These are phyloP conservation scores for Suillus discolor DNA, from an alignment of 768 basidiomycete species.

Conservation along the genomic window DNA sequence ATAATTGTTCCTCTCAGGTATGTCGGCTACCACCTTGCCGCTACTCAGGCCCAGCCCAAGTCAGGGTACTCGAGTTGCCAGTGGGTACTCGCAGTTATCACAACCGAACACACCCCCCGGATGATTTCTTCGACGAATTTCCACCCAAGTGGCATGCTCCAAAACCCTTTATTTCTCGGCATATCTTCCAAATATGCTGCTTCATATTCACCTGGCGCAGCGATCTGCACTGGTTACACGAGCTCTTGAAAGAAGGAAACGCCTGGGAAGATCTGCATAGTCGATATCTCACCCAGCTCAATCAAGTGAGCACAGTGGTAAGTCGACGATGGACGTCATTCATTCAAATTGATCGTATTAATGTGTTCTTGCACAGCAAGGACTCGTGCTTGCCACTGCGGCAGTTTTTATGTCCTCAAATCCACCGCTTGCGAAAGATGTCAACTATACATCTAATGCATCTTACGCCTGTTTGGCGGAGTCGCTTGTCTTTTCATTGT, in stretches of 20 bases:
- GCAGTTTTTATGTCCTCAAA: neutral
- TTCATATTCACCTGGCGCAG: neutral
- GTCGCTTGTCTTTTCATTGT: neutral
- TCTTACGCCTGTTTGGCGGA: neutral
- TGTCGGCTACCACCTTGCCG: neutral
- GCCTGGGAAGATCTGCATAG: neutral
- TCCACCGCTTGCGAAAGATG: neutral
- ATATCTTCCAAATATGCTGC: neutral
- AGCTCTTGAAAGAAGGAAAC: neutral
- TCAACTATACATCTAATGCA: neutral
- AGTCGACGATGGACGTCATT: neutral
- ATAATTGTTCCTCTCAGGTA: neutral
- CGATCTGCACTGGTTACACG: neutral
- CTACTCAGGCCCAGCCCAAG: neutral
- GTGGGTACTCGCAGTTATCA: neutral
- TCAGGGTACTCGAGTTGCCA: neutral
- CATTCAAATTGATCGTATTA: neutral
- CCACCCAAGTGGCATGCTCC: neutral
- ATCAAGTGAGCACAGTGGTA: neutral
- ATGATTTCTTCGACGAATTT: neutral
- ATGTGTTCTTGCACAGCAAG: neutral
- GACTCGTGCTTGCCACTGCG: neutral
- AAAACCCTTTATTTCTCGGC: neutral
- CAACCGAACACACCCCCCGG: neutral
- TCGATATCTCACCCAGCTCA: neutral